Base-by-base conservation (phyloP, 176 grass and related monocot species). In the Oropetium thomaeum region DNA sequence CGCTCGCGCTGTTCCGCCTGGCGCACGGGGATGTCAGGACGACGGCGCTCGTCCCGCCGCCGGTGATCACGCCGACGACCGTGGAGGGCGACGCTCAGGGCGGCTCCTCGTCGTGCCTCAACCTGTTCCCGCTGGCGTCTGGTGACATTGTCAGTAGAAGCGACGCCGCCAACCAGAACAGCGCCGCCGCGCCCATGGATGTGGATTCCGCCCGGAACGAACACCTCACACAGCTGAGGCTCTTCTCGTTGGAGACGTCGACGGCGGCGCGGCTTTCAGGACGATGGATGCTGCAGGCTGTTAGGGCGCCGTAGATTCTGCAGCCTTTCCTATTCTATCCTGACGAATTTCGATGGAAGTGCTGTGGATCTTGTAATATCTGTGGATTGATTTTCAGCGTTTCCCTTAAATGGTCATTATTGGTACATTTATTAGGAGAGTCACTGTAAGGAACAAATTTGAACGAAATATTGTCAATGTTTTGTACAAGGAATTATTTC, bases 221-320 rank as follows among this genome's bases (percentile, higher is more conserved):
- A 16, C 37, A 10, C 10, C 26, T 43, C 54, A n/a, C 77, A 14
- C 28, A 48, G 65, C n/a, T 51, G 27, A 75, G 55, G 75, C 68
- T 91, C 62, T 65, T 65, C 11, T 61, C 27, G 32, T 28, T 5
- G n/a, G n/a, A n/a, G n/a, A n/a, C 22, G 53, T 13, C 28, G 10
- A 26, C 49, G 11, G 14, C 25, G 32, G 23, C 0, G 29, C n/a
- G 63, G 71, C 35, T 70, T 63, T 65, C 71, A 67, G 35, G 22
- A 57, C 31, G 8, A 39, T 76, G 71, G 45, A n/a, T n/a, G n/a
- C n/a, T 71, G 11, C 37, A 45, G 37, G 29, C 57, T 17, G 66
- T 76, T 73, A 30, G 5, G 29, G 17, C 11, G 55, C 9, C 55
- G 26, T 85, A 85, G 69, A 67, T 79, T 35, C 4, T n/a, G n/a